Base-by-base conservation (phyloP, 106 monocot species). In the Dendrobium catenatum region DNA sequence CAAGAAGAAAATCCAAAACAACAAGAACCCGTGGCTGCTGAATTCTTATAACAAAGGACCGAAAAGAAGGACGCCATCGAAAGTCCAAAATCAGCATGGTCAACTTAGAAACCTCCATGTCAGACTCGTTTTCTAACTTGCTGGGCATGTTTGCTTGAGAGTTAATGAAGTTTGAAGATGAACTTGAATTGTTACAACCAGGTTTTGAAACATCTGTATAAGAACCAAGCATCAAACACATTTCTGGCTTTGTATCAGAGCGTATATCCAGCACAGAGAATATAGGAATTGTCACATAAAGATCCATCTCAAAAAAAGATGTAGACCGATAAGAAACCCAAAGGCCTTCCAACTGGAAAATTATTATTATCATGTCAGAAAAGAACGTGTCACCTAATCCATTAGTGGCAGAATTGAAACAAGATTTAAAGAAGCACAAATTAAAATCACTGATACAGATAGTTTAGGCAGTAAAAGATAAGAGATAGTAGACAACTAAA, bases 71-170 rank as follows among this genome's bases (percentile, higher is more conserved):
- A 27, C 97, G 97, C 88, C 88, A 93, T 56, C 92, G 92, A 37
- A 86, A 94, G 81, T 98, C 97, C 85, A 98, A 76, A 79, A 98
- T 85, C 70, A 98, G 73, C 97, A 98, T 98, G 2, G 97, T 94
- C 78, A 94, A 82, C 77, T 91, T 90, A 41, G 90, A 89, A 81
- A 41, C 54, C 49, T 81, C 85, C 19, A 44, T 66, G 81, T 87
- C 80, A 81, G 68, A 55, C 81, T 22, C 73, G 66, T 22, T 22
- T 79, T 77, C 88, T 16, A 48, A 76, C 46, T 76, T 76, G 0
- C 20, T 22, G 26, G 17, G 48, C 72, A 61, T 44, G 55, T 66
- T 46, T 27, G 55, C 68, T 22, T 41, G 2, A 56, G 77, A 79
- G 26, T 19, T 68, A 85, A 78, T 42, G 75, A 76, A 80, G 67